These are phyloP conservation scores for Colletotrichum spaethianum DNA, from an alignment of 2,329 filamentous ascomycete genomes.

Conservation along the genomic window DNA sequence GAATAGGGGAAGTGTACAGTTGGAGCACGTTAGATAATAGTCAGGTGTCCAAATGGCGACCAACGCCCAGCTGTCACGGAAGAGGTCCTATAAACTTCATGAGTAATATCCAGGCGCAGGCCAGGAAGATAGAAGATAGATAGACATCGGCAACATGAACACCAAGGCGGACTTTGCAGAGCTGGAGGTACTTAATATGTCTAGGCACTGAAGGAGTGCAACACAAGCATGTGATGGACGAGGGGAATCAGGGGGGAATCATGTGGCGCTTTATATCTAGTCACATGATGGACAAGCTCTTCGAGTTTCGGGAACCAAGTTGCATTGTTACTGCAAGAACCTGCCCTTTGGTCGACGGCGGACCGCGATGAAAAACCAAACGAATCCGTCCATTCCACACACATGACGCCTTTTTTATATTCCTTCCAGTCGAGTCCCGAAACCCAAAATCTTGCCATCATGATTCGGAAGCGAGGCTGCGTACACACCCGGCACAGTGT, in stretches of 20 bases:
- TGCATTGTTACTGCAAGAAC: constrained; percentile 25
- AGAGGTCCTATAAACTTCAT: background rate
- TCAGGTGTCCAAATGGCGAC: background rate
- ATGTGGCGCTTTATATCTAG: background rate
- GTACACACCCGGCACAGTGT: constrained; percentile 33
- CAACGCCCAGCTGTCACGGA: background rate
- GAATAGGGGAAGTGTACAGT: constrained; percentile 53
- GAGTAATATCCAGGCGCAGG: background rate
- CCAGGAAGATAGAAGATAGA: background rate
- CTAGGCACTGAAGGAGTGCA: background rate
- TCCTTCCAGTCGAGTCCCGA: constrained; percentile 30
- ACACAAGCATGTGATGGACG: too few relatives aligned
- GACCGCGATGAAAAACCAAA: constrained; percentile 25
- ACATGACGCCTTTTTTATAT: constrained; percentile 32
- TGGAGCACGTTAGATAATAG: background rate
- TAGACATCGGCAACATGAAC: too few relatives aligned
- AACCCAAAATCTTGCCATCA: constrained; percentile 37
- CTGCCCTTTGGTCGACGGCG: constrained; percentile 17
- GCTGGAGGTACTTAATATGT: background rate
- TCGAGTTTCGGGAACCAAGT: constrained; percentile 16
- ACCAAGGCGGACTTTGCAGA: background rate
- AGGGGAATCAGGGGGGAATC: background rate
- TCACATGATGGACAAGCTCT: constrained; percentile 4
- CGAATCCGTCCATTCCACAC: constrained; percentile 36
- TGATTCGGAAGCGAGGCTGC: constrained; percentile 38